A percentile compares a stretch with the other conserved stretches of the same genome.
phyloP scores from a whole-genome alignment of 75 land plant species.

The Sequoia sempervirens region DNA sequence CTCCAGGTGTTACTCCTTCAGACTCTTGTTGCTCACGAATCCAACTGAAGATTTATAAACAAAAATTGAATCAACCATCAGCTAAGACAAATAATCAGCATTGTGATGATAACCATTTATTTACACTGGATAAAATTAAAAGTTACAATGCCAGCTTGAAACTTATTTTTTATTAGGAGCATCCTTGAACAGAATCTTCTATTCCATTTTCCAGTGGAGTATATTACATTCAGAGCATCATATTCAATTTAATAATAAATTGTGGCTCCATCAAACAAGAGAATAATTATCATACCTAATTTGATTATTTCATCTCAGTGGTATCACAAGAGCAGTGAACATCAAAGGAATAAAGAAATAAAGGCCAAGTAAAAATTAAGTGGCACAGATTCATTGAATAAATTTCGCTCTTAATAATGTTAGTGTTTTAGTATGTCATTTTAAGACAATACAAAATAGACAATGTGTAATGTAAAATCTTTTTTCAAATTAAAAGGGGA shows the following conservation, averaged over 20 bases:
- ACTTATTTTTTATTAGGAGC: background rate
- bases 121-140: background rate
- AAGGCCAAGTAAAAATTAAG: background rate
- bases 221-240: background rate
- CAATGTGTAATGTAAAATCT: too few relatives aligned
- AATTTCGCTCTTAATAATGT: background rate
- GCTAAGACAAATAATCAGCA: background rate
- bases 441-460: too few relatives aligned
- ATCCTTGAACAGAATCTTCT: background rate
- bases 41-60: slow-evolving; percentile 56
- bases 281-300: background rate
- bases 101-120: background rate
- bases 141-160: background rate
- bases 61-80: background rate
- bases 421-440: too few relatives aligned
- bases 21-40: slow-evolving; percentile 83
- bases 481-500: too few relatives aligned
- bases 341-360: background rate
- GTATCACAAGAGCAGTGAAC: background rate
- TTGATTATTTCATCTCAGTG: background rate
- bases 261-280: background rate
- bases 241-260: background rate
- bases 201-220: background rate
- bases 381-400: background rate
- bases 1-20: slow-evolving; percentile 83